Conservation (phyloP, 768 basidiomycete species). For the Trametes maxima region DNA sequence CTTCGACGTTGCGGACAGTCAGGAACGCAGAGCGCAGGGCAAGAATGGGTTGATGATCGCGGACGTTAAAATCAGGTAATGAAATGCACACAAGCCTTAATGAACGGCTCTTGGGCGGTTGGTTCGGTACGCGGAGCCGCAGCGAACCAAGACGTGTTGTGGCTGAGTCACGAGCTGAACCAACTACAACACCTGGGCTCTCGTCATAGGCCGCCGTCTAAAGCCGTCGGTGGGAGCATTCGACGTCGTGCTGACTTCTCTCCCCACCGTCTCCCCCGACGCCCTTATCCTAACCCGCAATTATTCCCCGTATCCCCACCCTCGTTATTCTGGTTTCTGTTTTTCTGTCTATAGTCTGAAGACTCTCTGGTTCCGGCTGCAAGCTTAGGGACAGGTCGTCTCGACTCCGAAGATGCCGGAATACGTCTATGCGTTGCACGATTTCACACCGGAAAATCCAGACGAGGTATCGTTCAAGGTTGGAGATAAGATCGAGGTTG, state of each 20-base stretch:
- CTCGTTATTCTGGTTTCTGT: constrained; percentile 8
- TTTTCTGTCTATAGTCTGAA: constrained; percentile 3
- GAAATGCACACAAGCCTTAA: background rate
- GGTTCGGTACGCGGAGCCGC: background rate
- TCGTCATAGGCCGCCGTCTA: background rate
- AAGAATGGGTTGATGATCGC: background rate
- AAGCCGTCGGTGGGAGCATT: background rate
- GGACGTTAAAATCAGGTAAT: constrained; percentile 1
- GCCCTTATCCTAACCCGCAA: constrained; percentile 4
- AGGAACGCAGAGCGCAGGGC: background rate
- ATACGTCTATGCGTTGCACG: constrained; percentile 87
- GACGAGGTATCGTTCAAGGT: constrained; percentile 88
- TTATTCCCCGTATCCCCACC: constrained; percentile 9
- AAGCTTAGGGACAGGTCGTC: background rate
- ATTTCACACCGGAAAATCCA: constrained; percentile 89
- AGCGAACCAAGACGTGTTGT: background rate
- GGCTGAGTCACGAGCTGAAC: background rate
- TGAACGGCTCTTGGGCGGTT: background rate
- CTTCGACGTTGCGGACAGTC: constrained; percentile 1
- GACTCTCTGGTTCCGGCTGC: background rate
- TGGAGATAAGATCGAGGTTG: constrained; percentile 85
- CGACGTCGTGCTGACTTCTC: constrained; percentile 14
- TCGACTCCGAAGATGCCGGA: constrained; percentile 55
- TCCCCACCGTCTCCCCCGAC: constrained; percentile 8
- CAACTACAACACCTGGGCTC: background rate